Percentiles rank a stretch among this genome's conserved stretches.
These are phyloP conservation scores for Moesziomyces antarcticus DNA, from an alignment of 1,284 basidiomycete species.

Conservation along the genomic window DNA sequence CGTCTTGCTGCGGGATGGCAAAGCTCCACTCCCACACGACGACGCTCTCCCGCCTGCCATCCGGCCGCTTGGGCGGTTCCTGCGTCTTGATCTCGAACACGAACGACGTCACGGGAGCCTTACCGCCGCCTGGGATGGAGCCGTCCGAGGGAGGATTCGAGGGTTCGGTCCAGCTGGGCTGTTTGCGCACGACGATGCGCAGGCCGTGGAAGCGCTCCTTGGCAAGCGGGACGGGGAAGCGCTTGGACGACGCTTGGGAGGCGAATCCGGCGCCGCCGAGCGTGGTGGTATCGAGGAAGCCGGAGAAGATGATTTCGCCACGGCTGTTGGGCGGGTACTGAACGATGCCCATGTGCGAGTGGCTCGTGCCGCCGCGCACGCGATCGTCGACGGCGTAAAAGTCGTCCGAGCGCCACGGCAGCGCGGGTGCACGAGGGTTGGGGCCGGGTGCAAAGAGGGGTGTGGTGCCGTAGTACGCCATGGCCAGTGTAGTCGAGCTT, in stretches of 20 bases:
- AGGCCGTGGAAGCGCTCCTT: conserved; percentile 35
- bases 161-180: conserved; percentile 14
- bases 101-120: conserved; percentile 58
- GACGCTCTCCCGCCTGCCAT: conserved; percentile 68
- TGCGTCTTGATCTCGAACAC: conserved; percentile 70
- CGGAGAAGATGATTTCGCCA: conserved; percentile 53
- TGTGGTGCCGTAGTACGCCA: conserved; percentile 38
- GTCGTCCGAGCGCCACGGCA: conserved; percentile 43
- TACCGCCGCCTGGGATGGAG: conserved; percentile 30
- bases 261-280: conserved; percentile 72
- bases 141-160: conserved; percentile 15
- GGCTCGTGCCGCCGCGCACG: conserved; percentile 70
- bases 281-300: conserved; percentile 68
- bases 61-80: conserved; percentile 61
- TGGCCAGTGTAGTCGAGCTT: background rate
- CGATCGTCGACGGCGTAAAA: conserved; percentile 70
- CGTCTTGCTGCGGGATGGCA: conserved; percentile 29
- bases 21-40: conserved; percentile 70
- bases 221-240: conserved; percentile 33
- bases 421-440: conserved; percentile 31
- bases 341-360: conserved; percentile 67
- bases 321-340: conserved; percentile 36
- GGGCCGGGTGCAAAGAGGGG: conserved; percentile 41
- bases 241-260: conserved; percentile 68
- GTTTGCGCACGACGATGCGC: conserved; percentile 37